Evolutionary conservation across 169 alveolate species (phyloP).

Genomic region (Cytauxzoon felis): DNA sequence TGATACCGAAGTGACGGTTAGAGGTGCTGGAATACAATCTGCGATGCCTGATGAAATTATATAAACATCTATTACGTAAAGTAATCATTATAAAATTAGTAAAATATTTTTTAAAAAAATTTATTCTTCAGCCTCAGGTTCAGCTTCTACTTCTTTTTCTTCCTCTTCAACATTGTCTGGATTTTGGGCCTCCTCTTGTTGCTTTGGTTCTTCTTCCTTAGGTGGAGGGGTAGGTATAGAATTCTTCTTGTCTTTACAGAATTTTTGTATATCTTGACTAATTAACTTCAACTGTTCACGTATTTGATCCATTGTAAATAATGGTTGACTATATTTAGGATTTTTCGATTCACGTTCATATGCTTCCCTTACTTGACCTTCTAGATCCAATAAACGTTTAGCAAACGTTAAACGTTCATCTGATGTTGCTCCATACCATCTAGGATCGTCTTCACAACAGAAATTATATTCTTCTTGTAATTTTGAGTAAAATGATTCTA

Average conservation of each 20-base stretch:
- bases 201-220: constrained; percentile 29
- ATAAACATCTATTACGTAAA: constrained; percentile 1
- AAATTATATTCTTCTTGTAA: constrained; percentile 47
- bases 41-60: not conserved
- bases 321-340: constrained; percentile 46
- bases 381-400: constrained; percentile 12
- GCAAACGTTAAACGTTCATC: constrained; percentile 43
- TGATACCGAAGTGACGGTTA: no score
- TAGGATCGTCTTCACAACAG: constrained; percentile 59
- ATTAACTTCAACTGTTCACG: constrained; percentile 39
- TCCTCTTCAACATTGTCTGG: constrained; percentile 38
- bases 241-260: constrained; percentile 56
- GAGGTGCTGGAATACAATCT: no score
- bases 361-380: constrained; percentile 1
- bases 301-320: constrained; percentile 63
- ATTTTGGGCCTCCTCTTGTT: constrained; percentile 28
- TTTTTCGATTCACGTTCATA: constrained; percentile 24
- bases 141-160: constrained; percentile 15
- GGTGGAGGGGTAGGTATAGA: constrained; percentile 51
- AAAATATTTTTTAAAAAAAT: no score
- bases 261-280: constrained; percentile 56
- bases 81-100: not conserved
- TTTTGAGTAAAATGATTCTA: constrained; percentile 41
- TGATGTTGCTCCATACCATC: constrained; percentile 61
- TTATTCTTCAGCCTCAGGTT: constrained; percentile 3